Evolutionary conservation across 2,329 filamentous ascomycete genomes (phyloP).

Genomic region (Aspergillus ustus): DNA sequence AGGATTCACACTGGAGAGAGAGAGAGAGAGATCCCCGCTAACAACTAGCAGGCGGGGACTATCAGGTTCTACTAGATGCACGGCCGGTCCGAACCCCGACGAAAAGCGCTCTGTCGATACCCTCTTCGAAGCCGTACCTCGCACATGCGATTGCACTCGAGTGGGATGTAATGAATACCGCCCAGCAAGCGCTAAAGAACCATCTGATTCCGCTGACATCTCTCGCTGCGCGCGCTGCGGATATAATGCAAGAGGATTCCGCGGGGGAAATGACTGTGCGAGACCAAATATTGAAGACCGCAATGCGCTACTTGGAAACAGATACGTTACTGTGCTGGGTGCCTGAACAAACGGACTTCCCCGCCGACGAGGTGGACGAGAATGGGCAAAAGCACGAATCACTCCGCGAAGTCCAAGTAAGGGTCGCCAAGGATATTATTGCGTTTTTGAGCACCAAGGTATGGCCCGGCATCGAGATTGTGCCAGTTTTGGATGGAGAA

Average conservation of each 20-base stretch:
- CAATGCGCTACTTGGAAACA: conserved; percentile 87
- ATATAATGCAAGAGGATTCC: conserved; percentile 73
- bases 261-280: conserved; percentile 59
- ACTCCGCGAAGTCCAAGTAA: conserved; percentile 74
- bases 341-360: conserved; percentile 58
- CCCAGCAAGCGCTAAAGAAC: conserved; percentile 80
- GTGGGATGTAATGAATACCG: conserved; percentile 84
- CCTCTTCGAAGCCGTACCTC: conserved; percentile 75
- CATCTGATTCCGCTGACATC: conserved; percentile 92
- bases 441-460: conserved; percentile 71
- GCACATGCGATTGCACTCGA: conserved; percentile 86
- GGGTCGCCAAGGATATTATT: conserved; percentile 71
- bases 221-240: conserved; percentile 78
- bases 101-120: conserved; percentile 75
- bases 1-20: conserved; percentile 15
- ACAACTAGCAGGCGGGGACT: conserved; percentile 47
- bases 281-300: conserved; percentile 65
- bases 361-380: conserved; percentile 54
- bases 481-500: conserved; percentile 77
- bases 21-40: neutral
- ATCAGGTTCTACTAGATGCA: conserved; percentile 74
- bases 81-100: conserved; percentile 77
- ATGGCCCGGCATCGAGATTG: conserved; percentile 82
- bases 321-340: conserved; percentile 94
- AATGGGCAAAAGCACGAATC: conserved; percentile 57